A percentile compares a stretch with the other conserved stretches of the same genome.
Conservation (phyloP, 2,329 filamentous ascomycete species). For the Ophiostoma perfectum region DNA sequence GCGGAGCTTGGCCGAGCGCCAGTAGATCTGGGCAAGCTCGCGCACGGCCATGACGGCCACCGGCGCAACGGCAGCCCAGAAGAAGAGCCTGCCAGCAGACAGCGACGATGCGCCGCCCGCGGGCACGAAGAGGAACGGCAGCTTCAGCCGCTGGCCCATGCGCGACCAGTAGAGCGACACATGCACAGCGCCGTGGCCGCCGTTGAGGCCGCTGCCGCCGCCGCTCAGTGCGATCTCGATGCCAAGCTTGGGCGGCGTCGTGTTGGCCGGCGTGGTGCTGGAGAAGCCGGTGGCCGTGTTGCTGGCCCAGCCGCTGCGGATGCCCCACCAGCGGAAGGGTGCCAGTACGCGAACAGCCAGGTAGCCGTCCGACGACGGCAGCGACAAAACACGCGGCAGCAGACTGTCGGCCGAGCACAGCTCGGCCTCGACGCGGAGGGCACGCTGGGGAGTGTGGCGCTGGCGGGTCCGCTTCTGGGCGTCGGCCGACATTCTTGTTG, state of each 20-base stretch:
- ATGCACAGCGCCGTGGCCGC: slow-evolving; percentile 35
- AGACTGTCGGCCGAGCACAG: slow-evolving; percentile 36
- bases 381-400: background rate
- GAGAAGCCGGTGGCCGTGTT: slow-evolving; percentile 18
- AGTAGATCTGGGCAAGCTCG: slow-evolving; percentile 16
- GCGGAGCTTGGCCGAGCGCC: slow-evolving; percentile 7
- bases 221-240: slow-evolving; percentile 41
- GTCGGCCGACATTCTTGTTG: background rate
- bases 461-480: slow-evolving; percentile 11
- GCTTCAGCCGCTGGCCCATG: slow-evolving; percentile 40
- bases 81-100: slow-evolving; percentile 31
- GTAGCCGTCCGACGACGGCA: slow-evolving; percentile 31
- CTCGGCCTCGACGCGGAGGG: slow-evolving; percentile 40
- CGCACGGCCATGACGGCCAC: slow-evolving; percentile 37
- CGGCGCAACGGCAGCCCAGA: slow-evolving; percentile 39
- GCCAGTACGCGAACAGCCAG: slow-evolving; percentile 41
- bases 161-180: slow-evolving; percentile 46
- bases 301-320: slow-evolving; percentile 22
- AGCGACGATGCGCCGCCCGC: slow-evolving; percentile 23
- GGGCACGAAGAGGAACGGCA: slow-evolving; percentile 41
- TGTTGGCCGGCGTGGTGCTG: slow-evolving; percentile 19
- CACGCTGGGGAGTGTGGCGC: slow-evolving; percentile 19
- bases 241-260: slow-evolving; percentile 39
- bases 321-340: slow-evolving; percentile 35
- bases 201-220: slow-evolving; percentile 23